Evolutionary conservation across 2,329 filamentous ascomycete genomes (phyloP).

Genomic region (Cryphonectria japonica): DNA sequence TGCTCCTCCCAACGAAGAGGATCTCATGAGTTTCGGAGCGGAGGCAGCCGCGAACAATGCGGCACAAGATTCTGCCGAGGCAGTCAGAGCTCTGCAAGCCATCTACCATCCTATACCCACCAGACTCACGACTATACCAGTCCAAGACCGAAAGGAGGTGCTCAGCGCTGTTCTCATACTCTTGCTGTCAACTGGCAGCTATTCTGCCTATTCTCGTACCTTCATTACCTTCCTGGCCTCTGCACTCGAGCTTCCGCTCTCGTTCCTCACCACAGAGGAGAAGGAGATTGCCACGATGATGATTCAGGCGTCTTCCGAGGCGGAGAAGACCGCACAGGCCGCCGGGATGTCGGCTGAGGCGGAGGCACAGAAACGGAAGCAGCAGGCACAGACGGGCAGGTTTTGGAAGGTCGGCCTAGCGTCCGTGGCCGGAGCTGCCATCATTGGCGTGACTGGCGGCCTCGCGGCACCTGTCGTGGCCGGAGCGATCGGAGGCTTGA

Average conservation of each 20-base stretch:
- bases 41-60: slow-evolving; percentile 12
- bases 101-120: slow-evolving; percentile 59
- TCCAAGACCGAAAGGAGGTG: slow-evolving; percentile 63
- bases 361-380: slow-evolving; percentile 73
- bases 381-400: slow-evolving; percentile 70
- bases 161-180: slow-evolving; percentile 73
- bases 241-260: slow-evolving; percentile 65
- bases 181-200: slow-evolving; percentile 72
- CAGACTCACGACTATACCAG: slow-evolving; percentile 59
- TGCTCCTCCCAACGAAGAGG: slow-evolving; percentile 42
- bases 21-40: slow-evolving; percentile 48
- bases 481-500: slow-evolving; percentile 80
- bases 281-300: slow-evolving; percentile 76
- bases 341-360: slow-evolving; percentile 70
- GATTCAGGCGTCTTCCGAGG: slow-evolving; percentile 59
- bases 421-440: slow-evolving; percentile 81
- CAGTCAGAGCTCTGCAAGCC: slow-evolving; percentile 50
- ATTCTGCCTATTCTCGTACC: slow-evolving; percentile 73
- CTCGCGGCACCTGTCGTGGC: slow-evolving; percentile 88
- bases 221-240: slow-evolving; percentile 71
- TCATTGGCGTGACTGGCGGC: slow-evolving; percentile 91
- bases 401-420: slow-evolving; percentile 93
- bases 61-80: slow-evolving; percentile 40
- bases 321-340: slow-evolving; percentile 58
- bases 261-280: slow-evolving; percentile 70